Evolutionary conservation across 78 protist species (phyloP).

Genomic region (Diacronema lutheri): DNA sequence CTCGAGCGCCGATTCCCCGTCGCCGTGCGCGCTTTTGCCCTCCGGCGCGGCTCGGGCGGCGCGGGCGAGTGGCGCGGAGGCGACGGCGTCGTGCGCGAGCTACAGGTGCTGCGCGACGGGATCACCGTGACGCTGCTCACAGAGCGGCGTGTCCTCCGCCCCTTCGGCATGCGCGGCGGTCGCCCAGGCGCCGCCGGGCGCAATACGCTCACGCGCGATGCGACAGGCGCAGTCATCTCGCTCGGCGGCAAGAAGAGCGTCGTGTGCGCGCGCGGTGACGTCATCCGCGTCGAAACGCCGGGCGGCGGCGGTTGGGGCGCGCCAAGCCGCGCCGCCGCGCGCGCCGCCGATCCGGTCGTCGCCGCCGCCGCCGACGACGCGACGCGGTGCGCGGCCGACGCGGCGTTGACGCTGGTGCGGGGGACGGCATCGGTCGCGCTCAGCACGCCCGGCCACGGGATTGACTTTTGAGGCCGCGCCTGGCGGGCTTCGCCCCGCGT

Average conservation of each 20-base stretch:
- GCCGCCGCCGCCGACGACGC: too few relatives aligned
- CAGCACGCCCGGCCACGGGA: too few relatives aligned
- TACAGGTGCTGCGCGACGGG: slow-evolving; percentile 54
- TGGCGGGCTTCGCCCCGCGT: too few relatives aligned
- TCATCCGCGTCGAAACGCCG: slow-evolving; percentile 62
- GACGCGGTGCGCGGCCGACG: too few relatives aligned
- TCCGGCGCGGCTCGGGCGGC: slow-evolving; percentile 89
- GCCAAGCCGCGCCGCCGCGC: too few relatives aligned
- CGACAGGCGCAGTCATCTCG: slow-evolving; percentile 22
- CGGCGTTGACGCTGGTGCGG: too few relatives aligned
- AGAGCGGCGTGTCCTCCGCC: slow-evolving; percentile 51
- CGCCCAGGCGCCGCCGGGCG: slow-evolving; percentile 67
- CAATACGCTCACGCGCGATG: slow-evolving; percentile 51
- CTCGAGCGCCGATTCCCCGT: slow-evolving; percentile 74
- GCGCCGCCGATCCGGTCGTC: too few relatives aligned
- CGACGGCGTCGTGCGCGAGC: slow-evolving; percentile 81
- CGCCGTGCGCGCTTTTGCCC: slow-evolving; percentile 55
- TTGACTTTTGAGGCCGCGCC: too few relatives aligned
- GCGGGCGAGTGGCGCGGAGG: slow-evolving; percentile 80
- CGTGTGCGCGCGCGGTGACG: slow-evolving; percentile 55
- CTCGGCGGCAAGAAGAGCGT: slow-evolving; percentile 79
- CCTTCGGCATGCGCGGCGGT: slow-evolving; percentile 66
- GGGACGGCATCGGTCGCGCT: too few relatives aligned
- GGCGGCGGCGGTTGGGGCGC: slow-evolving; percentile 85
- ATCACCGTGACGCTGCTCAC: slow-evolving; percentile 53